Evolutionary conservation across 306 rosid genomes (phyloP).

Genomic region (Crataegus laevigata): DNA sequence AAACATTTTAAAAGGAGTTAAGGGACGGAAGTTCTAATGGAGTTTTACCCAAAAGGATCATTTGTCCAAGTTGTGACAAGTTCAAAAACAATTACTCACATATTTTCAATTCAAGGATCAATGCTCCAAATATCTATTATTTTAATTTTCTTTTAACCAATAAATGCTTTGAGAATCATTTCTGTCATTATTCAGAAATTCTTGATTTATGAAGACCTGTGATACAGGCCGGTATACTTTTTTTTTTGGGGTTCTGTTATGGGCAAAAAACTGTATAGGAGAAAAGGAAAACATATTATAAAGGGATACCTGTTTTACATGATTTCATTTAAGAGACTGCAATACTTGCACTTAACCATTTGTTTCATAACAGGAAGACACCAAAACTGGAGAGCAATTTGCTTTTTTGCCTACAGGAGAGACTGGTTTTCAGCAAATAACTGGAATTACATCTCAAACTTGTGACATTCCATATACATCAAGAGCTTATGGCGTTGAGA

Average conservation of each 20-base stretch:
- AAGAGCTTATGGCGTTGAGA: slow-evolving; percentile 27
- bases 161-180: background rate
- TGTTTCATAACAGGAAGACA: slow-evolving; percentile 44
- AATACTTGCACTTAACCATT: slow-evolving; percentile 19
- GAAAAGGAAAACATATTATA: background rate
- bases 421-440: slow-evolving; percentile 43
- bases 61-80: background rate
- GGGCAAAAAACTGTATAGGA: background rate
- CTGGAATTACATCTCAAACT: slow-evolving; percentile 46
- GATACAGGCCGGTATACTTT: background rate
- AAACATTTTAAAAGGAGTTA: no score
- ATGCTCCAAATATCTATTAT: no score
- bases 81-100: background rate
- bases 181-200: background rate
- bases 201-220: background rate
- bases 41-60: background rate
- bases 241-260: background rate
- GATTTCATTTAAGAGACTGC: background rate
- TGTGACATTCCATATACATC: slow-evolving; percentile 39
- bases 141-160: background rate
- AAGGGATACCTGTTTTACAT: background rate
- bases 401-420: slow-evolving; percentile 44
- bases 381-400: slow-evolving; percentile 54
- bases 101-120: no score
- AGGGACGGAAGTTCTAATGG: background rate